Base-by-base conservation (phyloP, 2,329 filamentous ascomycete species). In the Monosporascus sp. region DNA sequence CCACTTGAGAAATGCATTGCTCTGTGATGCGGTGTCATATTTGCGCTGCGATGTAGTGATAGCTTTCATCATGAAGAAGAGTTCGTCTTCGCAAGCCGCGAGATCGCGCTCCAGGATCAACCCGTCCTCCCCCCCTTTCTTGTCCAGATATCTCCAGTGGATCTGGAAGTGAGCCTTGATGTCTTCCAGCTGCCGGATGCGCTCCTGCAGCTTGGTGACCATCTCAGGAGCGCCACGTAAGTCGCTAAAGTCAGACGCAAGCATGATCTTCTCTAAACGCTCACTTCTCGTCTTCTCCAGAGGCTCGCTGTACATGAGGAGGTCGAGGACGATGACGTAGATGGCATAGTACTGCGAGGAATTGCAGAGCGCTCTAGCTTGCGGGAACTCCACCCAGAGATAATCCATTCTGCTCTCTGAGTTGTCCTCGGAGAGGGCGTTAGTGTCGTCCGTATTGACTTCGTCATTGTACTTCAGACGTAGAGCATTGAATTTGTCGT, bases 1-100 rank as follows among this genome's bases (percentile, higher is more conserved):
- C 88, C 93, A 97, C 62, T 90, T 87, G 51, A 99, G 72, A 41
- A 97, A 76, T 6, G 91, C 91, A 55, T 84, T 92, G 53, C 86
- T 87, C 58, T 91, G 82, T 7, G 85, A 83, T 49, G 84, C 78
- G 47, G 81, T 82, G 55, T 96, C 91, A 58, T 85, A 86, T 67
- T 92, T 94, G 55, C 91, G 81, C 71, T 99, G 94, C 5, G 93
- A 95, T 3, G 91, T 95, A 1, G 94, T 99, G 68, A 99, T 99
- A 40, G 94, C 95, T 65, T 99, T 97, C 94, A 99, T 97, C 77
- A 99, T 89, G 74, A 99, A 99, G 78, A 99, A 99, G 8, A 99
- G 74, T 70, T 99, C 95, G 64, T 99, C 94, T 69, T 97, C 94
- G 65, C 91, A 97, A 20, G 85, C 85, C 9, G 90, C 84, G 49